Base-by-base conservation (phyloP, 768 basidiomycete species). In the Tulasnella sp. region DNA sequence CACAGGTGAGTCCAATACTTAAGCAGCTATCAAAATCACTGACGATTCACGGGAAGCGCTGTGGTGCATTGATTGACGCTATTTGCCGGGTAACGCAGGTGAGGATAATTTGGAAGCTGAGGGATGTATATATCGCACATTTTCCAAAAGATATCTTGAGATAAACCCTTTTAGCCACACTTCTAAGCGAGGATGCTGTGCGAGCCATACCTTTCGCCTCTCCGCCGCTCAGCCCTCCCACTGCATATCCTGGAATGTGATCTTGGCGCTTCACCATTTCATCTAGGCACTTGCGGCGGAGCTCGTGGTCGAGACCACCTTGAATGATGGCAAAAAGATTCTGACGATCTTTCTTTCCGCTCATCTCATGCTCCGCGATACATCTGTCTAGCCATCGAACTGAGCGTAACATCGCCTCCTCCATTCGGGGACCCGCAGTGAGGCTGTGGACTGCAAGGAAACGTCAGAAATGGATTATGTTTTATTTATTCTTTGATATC, bases 311-410 rank as follows among this genome's bases (percentile, higher is more conserved):
- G 21, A 95, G 75, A 2, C 91, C 91, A 32, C 91, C 91, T 71
- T 95, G 91, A 8, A 94, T 82, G 56, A 95, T 95, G 1, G 92
- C 92, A 66, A 95, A 95, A 3, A 95, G 75, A 68, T 92, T 93
- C 67, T 94, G 91, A 2, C 68, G 75, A 52, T 78, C 73, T 52
- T 77, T 74, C 65, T 78, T 82, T 0, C 86, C 88, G 0, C 84
- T 83, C 30, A 73, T 72, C 53, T 85, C 76, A 67, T 95, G 91
- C 55, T 80, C 78, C 2, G 77, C 75, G 53, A 94, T 90, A 67
- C 91, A 94, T 60, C 91, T 76, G 68, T 95, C 91, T 8, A 95
- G 79, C 91, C 91, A 94, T 49, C 90, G 79, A 4, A 94, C 77
- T 0, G 89, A 91, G 52, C 91, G 77, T 71, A 82, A 44, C 88